Evolutionary conservation across 2,329 filamentous ascomycete species (phyloP).

Genomic region (Arthrobotrys entomopaga): DNA sequence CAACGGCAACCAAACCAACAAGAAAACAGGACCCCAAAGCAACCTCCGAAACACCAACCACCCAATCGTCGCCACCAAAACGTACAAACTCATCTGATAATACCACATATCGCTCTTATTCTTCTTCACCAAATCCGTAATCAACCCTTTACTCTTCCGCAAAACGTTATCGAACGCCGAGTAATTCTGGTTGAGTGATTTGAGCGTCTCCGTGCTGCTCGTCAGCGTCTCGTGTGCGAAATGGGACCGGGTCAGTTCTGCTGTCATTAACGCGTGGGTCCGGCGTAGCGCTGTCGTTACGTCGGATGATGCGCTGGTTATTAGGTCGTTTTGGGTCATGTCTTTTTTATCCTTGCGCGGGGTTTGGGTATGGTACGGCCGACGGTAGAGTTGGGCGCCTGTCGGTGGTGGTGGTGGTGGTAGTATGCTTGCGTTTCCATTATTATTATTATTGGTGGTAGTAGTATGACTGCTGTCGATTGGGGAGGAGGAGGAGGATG

Average conservation of each 20-base stretch:
- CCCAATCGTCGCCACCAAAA: constrained; percentile 77
- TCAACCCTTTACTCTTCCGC: constrained; percentile 76
- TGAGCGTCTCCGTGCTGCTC: constrained; percentile 84
- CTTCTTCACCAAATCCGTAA: constrained; percentile 81
- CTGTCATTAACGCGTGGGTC: constrained; percentile 85
- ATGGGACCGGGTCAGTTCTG: constrained; percentile 83
- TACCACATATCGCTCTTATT: constrained; percentile 99
- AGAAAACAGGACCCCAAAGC: constrained; percentile 89
- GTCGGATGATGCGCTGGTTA: constrained; percentile 79
- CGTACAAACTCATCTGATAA: constrained; percentile 85
- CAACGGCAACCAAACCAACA: constrained; percentile 86
- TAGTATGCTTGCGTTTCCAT: too few relatives aligned
- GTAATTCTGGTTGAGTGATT: constrained; percentile 82
- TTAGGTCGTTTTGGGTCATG: constrained; percentile 76
- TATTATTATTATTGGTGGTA: too few relatives aligned
- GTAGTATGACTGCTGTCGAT: constrained; percentile 15
- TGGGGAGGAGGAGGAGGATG: too few relatives aligned
- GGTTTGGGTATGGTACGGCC: constrained; percentile 63
- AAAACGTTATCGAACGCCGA: constrained; percentile 80
- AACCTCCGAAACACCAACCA: constrained; percentile 89
- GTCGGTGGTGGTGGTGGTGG: background rate
- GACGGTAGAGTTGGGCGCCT: constrained; percentile 30
- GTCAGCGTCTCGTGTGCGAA: constrained; percentile 90
- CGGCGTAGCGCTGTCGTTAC: constrained; percentile 84
- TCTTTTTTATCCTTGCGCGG: constrained; percentile 46